Conservation (phyloP, 179 eudicot genomes). For the Silene coronaria region DNA sequence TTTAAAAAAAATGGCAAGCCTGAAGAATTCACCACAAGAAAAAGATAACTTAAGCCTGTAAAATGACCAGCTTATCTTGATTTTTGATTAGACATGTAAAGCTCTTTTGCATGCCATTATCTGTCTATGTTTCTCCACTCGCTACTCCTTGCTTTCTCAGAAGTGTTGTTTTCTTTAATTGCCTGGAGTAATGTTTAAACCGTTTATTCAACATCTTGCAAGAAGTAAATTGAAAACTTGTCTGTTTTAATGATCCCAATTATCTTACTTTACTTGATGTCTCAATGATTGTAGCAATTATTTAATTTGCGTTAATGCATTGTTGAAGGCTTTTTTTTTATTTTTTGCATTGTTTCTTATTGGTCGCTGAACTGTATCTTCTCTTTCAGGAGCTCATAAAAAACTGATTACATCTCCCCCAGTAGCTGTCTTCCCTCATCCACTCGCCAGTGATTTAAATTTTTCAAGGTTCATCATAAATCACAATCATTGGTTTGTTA, state of each 20-base stretch:
- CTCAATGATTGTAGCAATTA: background rate
- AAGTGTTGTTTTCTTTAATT: background rate
- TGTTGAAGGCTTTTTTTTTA: background rate
- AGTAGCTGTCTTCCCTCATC: conserved; percentile 94
- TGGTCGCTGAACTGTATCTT: conserved; percentile 8
- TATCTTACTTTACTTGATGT: too few species aligned
- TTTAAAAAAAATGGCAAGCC: background rate
- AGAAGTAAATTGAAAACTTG: background rate
- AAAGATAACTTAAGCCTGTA: background rate
- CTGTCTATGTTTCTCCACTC: background rate
- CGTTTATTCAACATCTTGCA: background rate
- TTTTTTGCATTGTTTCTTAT: background rate
- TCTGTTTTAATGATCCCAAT: too few species aligned
- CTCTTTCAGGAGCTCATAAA: conserved; percentile 67
- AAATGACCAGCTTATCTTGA: background rate
- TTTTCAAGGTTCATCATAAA: conserved; percentile 59
- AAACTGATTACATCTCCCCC: conserved; percentile 87
- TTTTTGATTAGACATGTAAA: background rate
- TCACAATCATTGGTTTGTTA: background rate
- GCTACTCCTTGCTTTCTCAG: background rate
- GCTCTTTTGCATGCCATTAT: background rate
- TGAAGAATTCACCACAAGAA: background rate
- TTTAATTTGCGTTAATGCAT: background rate
- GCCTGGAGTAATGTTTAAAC: background rate
- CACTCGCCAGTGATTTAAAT: conserved; percentile 88